Evolutionary conservation across 768 basidiomycete genomes (phyloP).

Genomic region (Suillus occidentalis): DNA sequence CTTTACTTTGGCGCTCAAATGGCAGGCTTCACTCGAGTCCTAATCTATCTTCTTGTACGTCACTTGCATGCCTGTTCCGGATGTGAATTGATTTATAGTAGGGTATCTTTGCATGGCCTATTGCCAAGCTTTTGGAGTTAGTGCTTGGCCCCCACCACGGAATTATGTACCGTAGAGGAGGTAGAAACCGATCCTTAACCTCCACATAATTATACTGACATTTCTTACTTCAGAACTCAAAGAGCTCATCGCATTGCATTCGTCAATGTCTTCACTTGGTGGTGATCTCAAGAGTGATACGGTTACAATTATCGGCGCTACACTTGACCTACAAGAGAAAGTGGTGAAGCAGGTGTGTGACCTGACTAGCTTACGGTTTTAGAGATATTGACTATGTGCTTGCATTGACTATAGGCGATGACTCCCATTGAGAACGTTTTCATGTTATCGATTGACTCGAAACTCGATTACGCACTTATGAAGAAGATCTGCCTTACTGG

Average conservation of each 20-base stretch:
- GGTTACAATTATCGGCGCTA: constrained; percentile 86
- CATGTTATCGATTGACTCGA: constrained; percentile 85
- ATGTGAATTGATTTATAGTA: constrained; percentile 25
- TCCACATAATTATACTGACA: not conserved
- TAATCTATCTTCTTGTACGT: constrained; percentile 71
- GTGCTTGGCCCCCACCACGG: constrained; percentile 84
- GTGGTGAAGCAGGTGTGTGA: constrained; percentile 60
- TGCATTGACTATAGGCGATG: constrained; percentile 57
- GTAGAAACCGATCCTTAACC: constrained; percentile 23
- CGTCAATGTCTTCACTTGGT: constrained; percentile 66
- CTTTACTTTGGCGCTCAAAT: constrained; percentile 87
- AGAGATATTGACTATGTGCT: too few relatives aligned
- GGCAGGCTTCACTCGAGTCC: constrained; percentile 63
- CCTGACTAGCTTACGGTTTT: not conserved
- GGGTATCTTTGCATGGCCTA: constrained; percentile 81
- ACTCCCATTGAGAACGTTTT: constrained; percentile 78
- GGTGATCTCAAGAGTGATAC: constrained; percentile 88
- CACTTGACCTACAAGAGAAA: constrained; percentile 87
- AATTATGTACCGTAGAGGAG: constrained; percentile 82
- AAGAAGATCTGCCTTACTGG: constrained; percentile 76
- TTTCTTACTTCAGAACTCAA: constrained; percentile 59
- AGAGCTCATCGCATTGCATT: constrained; percentile 89
- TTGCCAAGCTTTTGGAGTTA: constrained; percentile 79
- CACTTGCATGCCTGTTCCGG: not conserved
- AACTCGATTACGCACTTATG: constrained; percentile 78